Percentiles rank a stretch among this genome's conserved stretches.
Evolutionary conservation across 1,139 yeast species (phyloP).

Genomic region (Kodamaea sp.): DNA sequence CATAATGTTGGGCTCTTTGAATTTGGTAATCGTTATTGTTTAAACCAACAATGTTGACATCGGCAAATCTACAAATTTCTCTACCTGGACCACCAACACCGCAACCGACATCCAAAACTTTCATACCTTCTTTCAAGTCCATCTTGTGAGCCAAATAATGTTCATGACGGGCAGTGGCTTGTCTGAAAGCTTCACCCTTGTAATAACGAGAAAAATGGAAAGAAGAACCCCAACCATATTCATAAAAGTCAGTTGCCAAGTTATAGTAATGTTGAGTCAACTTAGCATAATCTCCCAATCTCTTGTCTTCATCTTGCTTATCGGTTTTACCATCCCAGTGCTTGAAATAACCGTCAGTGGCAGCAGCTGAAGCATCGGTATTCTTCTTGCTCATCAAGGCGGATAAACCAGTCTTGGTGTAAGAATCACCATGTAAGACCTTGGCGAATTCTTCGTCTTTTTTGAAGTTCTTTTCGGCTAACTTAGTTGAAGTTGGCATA

Average conservation of each 20-base stretch:
- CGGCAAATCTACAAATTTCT: constrained; percentile 89
- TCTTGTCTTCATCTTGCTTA: constrained; percentile 68
- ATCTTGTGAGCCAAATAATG: constrained; percentile 89
- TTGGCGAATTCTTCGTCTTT: constrained; percentile 67
- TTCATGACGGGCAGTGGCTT: constrained; percentile 96
- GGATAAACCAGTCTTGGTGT: constrained; percentile 63
- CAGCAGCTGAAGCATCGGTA: constrained; percentile 77
- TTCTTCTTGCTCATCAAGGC: constrained; percentile 68
- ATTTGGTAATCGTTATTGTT: constrained; percentile 98
- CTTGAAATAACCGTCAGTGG: constrained; percentile 86
- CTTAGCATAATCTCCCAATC: constrained; percentile 81
- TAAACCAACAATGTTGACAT: constrained; percentile 81
- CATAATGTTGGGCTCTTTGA: constrained; percentile 83
- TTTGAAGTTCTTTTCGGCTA: constrained; percentile 38
- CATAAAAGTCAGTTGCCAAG: constrained; percentile 91
- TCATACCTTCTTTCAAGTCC: constrained; percentile 73
- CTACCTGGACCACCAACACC: constrained; percentile 99
- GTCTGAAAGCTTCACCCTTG: constrained; percentile 89
- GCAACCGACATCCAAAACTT: constrained; percentile 96
- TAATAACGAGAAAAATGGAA: constrained; percentile 96
- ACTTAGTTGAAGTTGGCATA: constrained; percentile 15
- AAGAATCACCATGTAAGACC: constrained; percentile 80
- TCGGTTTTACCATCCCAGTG: constrained; percentile 94
- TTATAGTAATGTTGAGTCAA: constrained; percentile 95
- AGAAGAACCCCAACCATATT: constrained; percentile 99